Evolutionary conservation across 169 alveolate species (phyloP).

Genomic region (Eimeria falciformis): DNA sequence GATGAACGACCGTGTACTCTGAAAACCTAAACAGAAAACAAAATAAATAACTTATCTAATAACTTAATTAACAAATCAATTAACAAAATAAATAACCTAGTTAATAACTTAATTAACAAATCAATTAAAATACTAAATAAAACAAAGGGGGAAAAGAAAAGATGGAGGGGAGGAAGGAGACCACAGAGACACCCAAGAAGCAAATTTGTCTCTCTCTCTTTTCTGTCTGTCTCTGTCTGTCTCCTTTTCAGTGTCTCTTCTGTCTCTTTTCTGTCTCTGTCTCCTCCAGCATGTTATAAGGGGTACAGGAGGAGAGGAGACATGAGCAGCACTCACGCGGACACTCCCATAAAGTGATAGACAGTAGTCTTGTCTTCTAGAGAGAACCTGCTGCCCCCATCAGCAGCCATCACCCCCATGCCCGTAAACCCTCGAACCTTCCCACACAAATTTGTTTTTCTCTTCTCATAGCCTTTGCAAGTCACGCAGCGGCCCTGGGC

Average conservation of each 20-base stretch:
- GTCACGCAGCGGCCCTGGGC: conserved; percentile 48
- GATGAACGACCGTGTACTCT: conserved; percentile 92
- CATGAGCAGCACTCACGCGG: conserved; percentile 81
- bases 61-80: too few relatives aligned
- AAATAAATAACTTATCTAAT: too few relatives aligned
- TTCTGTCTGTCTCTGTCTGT: too few relatives aligned
- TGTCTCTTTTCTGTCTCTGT: background rate
- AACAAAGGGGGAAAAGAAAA: background rate
- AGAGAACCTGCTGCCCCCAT: conserved; percentile 88
- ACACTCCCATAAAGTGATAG: conserved; percentile 91
- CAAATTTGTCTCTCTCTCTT: too few relatives aligned
- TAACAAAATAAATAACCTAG: too few relatives aligned
- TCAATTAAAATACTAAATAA: too few relatives aligned
- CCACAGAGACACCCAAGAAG: too few relatives aligned
- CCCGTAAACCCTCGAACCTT: conserved; percentile 86
- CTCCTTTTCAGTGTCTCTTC: too few relatives aligned
- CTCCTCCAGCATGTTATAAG: background rate
- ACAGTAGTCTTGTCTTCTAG: conserved; percentile 86
- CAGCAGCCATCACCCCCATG: conserved; percentile 90
- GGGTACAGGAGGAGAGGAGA: background rate
- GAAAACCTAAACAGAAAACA: conserved; percentile 77
- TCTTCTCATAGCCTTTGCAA: conserved; percentile 60
- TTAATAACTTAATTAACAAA: too few relatives aligned
- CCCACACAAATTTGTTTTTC: conserved; percentile 86
- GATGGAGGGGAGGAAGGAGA: background rate